These are phyloP conservation scores for Onygena corvina DNA, from an alignment of 2,329 filamentous ascomycete genomes.

Conservation along the genomic window DNA sequence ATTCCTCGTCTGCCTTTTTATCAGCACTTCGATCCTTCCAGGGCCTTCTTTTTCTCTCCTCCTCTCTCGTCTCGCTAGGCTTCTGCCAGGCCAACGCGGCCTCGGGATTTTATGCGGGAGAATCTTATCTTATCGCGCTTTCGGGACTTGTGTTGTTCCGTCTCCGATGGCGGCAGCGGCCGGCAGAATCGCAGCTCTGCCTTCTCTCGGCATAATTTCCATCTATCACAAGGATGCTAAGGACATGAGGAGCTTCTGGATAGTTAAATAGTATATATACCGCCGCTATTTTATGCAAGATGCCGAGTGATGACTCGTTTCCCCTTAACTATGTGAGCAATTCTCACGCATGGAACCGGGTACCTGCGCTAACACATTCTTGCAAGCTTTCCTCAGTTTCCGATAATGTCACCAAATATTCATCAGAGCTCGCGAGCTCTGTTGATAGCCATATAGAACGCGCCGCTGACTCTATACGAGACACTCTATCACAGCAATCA, in stretches of 20 bases:
- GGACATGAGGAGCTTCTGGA: background rate
- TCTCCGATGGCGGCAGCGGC: background rate
- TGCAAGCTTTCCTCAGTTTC: slow-evolving; percentile 45
- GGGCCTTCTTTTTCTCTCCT: background rate
- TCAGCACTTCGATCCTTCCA: background rate
- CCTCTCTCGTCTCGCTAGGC: background rate
- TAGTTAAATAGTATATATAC: background rate
- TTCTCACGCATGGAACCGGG: background rate
- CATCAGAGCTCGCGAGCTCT: slow-evolving; percentile 61
- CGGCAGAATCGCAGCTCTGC: slow-evolving; percentile 5
- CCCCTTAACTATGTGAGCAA: slow-evolving; percentile 61
- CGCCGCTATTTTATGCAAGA: slow-evolving; percentile 31
- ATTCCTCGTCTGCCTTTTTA: background rate
- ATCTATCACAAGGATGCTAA: background rate
- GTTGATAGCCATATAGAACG: slow-evolving; percentile 71
- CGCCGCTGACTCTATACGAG: slow-evolving; percentile 58
- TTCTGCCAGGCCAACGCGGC: background rate
- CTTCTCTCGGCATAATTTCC: background rate
- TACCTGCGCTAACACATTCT: background rate
- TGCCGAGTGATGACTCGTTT: slow-evolving; percentile 69
- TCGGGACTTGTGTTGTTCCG: background rate
- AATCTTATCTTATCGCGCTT: slow-evolving; percentile 3
- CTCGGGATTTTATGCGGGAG: background rate
- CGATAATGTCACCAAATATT: slow-evolving; percentile 58
- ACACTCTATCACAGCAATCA: slow-evolving; percentile 51